Evolutionary conservation across 352 stramenopile species (phyloP).

Genomic region (Globisporangium okanoganense): DNA sequence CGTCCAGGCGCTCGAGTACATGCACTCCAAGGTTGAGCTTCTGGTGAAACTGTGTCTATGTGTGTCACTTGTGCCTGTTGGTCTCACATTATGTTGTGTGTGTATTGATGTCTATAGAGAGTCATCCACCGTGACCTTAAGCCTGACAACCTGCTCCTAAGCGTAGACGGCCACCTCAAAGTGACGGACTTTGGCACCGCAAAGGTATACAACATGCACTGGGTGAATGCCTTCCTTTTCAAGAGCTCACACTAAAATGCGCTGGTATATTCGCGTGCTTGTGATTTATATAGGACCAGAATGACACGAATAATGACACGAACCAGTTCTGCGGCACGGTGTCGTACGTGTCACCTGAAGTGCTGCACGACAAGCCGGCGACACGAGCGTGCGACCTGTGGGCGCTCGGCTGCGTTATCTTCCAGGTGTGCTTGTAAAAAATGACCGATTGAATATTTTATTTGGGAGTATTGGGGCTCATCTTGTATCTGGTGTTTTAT

Average conservation of each 20-base stretch:
- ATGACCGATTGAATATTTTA: background rate
- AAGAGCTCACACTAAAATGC: background rate
- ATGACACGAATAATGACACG: slow-evolving; percentile 47
- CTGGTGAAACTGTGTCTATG: background rate
- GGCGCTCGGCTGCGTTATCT: slow-evolving; percentile 90
- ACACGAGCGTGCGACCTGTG: slow-evolving; percentile 85
- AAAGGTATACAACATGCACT: slow-evolving; percentile 36
- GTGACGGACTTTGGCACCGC: slow-evolving; percentile 89
- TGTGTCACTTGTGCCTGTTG: background rate
- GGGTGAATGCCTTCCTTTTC: background rate
- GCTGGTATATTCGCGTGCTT: background rate
- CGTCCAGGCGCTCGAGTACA: slow-evolving; percentile 91
- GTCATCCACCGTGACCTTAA: slow-evolving; percentile 97
- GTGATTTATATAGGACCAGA: slow-evolving; percentile 50
- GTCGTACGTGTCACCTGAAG: slow-evolving; percentile 90
- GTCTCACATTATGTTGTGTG: background rate
- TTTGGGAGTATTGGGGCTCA: background rate
- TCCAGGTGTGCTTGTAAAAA: slow-evolving; percentile 35
- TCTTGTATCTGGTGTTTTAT: background rate
- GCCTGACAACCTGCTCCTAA: slow-evolving; percentile 88
- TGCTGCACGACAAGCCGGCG: slow-evolving; percentile 81
- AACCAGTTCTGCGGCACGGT: slow-evolving; percentile 89
- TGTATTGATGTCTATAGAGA: slow-evolving; percentile 38
- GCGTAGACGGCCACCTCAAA: slow-evolving; percentile 80
- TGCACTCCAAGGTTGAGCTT: slow-evolving; percentile 83